A percentile compares a stretch with the other conserved stretches of the same genome.
phyloP scores from a whole-genome alignment of 768 basidiomycete species.

The Rubroboletus satanas region DNA sequence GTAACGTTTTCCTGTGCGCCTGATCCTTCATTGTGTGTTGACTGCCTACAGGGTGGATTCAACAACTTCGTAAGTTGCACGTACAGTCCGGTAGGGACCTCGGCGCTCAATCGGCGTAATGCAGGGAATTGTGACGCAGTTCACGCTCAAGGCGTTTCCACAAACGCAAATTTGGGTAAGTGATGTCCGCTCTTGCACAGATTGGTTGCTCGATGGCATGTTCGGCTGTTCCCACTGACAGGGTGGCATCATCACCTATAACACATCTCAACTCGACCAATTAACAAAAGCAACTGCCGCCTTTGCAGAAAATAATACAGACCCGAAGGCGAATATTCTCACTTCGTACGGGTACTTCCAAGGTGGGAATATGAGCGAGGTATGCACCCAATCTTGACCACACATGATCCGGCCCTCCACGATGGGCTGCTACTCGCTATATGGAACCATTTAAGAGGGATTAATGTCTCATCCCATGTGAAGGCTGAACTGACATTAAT shows the following conservation, averaged over 20 bases:
- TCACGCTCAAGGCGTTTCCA: constrained; percentile 47
- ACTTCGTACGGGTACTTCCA: constrained; percentile 35
- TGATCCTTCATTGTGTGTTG: background rate
- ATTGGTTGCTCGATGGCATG: constrained; percentile 1
- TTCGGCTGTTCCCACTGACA: constrained; percentile 19
- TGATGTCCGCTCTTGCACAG: background rate
- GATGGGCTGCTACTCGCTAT: background rate
- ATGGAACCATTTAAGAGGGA: background rate
- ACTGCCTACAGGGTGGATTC: constrained; percentile 47
- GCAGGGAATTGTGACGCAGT: constrained; percentile 56
- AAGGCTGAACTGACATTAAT: constrained; percentile 5
- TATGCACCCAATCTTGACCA: constrained; percentile 18
- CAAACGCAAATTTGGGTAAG: constrained; percentile 27
- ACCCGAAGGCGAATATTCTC: constrained; percentile 36
- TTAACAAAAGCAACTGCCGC: constrained; percentile 24
- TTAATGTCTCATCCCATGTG: background rate
- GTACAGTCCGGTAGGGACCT: background rate
- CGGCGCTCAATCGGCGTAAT: constrained; percentile 33
- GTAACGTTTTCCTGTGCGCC: constrained; percentile 24
- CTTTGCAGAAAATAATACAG: constrained; percentile 19
- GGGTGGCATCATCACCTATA: constrained; percentile 46
- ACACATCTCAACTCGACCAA: constrained; percentile 12
- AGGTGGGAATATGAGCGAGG: constrained; percentile 34
- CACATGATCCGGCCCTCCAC: background rate
- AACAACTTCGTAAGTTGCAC: constrained; percentile 52